Evolutionary conservation across 1,284 basidiomycete genomes (phyloP).

Genomic region (Irpex lacteus): DNA sequence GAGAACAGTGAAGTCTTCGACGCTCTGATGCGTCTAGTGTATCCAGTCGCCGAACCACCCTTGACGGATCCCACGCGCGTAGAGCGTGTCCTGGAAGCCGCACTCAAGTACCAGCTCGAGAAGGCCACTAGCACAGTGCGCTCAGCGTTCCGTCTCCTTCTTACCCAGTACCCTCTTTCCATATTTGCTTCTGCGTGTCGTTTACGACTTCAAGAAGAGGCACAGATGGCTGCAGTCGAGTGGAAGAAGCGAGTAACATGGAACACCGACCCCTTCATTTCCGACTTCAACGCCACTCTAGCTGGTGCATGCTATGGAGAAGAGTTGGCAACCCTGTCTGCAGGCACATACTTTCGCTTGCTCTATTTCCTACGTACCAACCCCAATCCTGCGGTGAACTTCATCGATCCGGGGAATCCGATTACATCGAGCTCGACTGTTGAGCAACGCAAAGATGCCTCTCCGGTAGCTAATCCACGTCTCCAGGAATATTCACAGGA

Average conservation of each 20-base stretch:
- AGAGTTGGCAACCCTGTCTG: slow-evolving; percentile 4
- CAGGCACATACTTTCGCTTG: slow-evolving; percentile 11
- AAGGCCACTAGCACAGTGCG: not conserved
- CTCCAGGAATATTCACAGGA: not conserved
- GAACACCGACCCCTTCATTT: not conserved
- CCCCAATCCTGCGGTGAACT: not conserved
- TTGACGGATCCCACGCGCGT: not conserved
- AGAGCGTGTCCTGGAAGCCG: slow-evolving; percentile 4
- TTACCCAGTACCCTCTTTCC: not conserved
- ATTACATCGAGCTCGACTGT: not conserved
- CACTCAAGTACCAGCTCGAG: slow-evolving; percentile 11
- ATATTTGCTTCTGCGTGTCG: slow-evolving; percentile 6
- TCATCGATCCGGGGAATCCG: not conserved
- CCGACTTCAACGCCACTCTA: not conserved
- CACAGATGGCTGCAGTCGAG: slow-evolving; percentile 2
- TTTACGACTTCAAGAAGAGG: slow-evolving; percentile 3
- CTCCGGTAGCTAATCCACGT: too few species aligned
- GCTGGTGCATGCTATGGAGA: not conserved
- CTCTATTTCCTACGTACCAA: not conserved
- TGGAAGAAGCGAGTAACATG: not conserved
- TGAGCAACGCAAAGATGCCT: not conserved
- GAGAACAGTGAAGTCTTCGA: slow-evolving; percentile 26
- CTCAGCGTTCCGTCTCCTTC: not conserved
- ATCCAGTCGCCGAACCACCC: slow-evolving; percentile 21
- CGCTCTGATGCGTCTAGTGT: slow-evolving; percentile 26